Evolutionary conservation across 2,329 filamentous ascomycete genomes (phyloP).

Genomic region (Aspergillus neoniger): DNA sequence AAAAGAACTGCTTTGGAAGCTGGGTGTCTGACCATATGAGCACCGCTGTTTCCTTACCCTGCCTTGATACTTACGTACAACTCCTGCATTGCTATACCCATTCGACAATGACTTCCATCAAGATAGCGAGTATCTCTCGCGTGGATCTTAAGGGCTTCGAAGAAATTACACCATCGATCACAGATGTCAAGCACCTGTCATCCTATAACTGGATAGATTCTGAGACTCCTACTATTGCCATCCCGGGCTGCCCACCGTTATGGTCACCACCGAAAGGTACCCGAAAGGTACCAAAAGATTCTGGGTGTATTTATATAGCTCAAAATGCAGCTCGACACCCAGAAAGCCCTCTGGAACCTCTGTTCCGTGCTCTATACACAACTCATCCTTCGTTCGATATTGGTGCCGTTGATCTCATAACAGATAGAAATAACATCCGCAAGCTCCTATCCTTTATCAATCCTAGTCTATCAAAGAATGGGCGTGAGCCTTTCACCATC

Average conservation of each 20-base stretch:
- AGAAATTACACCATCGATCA: no score
- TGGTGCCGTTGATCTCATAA: slow-evolving; percentile 4
- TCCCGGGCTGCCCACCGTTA: neutral
- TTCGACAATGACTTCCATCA: neutral
- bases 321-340: slow-evolving; percentile 52
- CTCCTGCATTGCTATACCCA: neutral
- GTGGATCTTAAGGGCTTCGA: no score
- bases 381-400: slow-evolving; percentile 42
- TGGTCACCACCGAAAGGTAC: slow-evolving; percentile 36
- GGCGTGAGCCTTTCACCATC: neutral
- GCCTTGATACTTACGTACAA: no score
- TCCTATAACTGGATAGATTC: neutral
- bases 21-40: no score
- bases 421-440: neutral
- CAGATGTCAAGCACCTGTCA: neutral
- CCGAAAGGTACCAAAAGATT: slow-evolving; percentile 28
- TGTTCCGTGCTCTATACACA: slow-evolving; percentile 49
- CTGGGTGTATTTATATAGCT: slow-evolving; percentile 46
- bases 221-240: neutral
- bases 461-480: slow-evolving; percentile 3
- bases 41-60: no score
- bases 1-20: no score
- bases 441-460: neutral
- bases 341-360: slow-evolving; percentile 48
- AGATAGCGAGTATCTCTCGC: no score